Base-by-base conservation (phyloP, 805 yeast genomes). In the Kodamaea leandrae region DNA sequence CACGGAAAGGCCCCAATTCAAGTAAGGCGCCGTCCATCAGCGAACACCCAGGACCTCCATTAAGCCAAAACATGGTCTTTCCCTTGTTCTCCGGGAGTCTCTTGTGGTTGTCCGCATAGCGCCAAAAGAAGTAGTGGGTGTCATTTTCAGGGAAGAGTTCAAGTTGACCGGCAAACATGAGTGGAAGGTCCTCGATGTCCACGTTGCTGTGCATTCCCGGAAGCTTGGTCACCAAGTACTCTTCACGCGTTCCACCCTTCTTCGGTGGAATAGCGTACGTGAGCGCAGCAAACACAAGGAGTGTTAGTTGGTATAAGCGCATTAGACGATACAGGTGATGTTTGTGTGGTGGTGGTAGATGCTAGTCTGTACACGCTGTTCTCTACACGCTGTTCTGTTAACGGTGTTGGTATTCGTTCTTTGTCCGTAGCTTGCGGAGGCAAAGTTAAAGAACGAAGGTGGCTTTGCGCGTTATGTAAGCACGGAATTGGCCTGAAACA, bases 1-100 rank as follows among this genome's bases (percentile, higher is more conserved):
- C 74, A 40, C 96, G 71, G 32, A 88, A 76, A 0, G 99, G 98
- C 0, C 99, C 99, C 3, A 82, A 66, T 60, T 93, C 99, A 78
- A 90, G 78, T 48, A 93, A 58, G 0, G 96, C 96, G 12, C 99
- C 99, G 63, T 93, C 99, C 93, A 91, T 80, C 0, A 97, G 89
- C 2, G 96, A 89, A 60, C 99, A 93, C 0, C 99, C 99, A 0
- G 99, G 99, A 0, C 99, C 99, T 28, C 99, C 99, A 60, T 93
- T 93, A 16, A 93, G 72, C 98, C 99, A 93, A 41, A 93, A 73
- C 6, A 84, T 73, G 16, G 85, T 71, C 47, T 72, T 72, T 49
- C 72, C 65, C 28, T 52, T 50, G 17, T 70, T 59, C 29, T 57
- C 63, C 0, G 60, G 59, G 8, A 52, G 41, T 37, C 60, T 58